Base-by-base conservation (phyloP, 208 protist species). In the Leishmania mexicana region DNA sequence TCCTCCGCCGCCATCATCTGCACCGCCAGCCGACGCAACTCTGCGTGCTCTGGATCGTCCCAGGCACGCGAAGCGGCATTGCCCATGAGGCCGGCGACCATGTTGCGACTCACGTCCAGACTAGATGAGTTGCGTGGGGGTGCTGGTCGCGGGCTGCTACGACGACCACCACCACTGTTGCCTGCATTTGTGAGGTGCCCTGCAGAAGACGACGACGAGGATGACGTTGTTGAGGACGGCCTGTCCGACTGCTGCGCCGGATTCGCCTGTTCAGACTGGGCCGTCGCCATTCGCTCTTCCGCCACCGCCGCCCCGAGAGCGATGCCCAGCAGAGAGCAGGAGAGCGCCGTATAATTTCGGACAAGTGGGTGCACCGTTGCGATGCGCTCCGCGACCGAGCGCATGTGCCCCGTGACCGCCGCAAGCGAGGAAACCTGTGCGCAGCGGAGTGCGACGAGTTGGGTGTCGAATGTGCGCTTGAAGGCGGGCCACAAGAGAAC, bases 401-500 rank as follows among this genome's bases (percentile, higher is more conserved):
- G 64, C 70, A 88, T 40, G 64, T 81, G 58, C n/a, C 75, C 75
- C 1, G 83, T 87, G 45, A 78, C 75, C 5, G 64, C 68, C 38
- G 79, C 83, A 57, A 83, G 60, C 75, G 83, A 8, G 13, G 74
- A 47, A 24, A 75, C 76, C 58, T 86, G 72, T 51, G 83, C 86
- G 42, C 85, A 92, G 35, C 91, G 90, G 28, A 97, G 78, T 8
- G 91, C 81, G 28, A 88, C 85, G 51, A 95, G 85, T 80, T 97
- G 94, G 2, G 83, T 81, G 67, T 95, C 94, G 75, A 92, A 93
- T 13, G 85, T 93, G 31, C 79, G 75, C 78, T 96, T 91, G 78
- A 97, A 97, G 11, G 86, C 80, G 2, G 94, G 94, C 94, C 94
- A 97, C n/a, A 97, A 81, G 2, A 93, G 83, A 3, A 95, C 74